Conservation (phyloP, 2,329 filamentous ascomycete species). For the Pseudonectria foliicola region DNA sequence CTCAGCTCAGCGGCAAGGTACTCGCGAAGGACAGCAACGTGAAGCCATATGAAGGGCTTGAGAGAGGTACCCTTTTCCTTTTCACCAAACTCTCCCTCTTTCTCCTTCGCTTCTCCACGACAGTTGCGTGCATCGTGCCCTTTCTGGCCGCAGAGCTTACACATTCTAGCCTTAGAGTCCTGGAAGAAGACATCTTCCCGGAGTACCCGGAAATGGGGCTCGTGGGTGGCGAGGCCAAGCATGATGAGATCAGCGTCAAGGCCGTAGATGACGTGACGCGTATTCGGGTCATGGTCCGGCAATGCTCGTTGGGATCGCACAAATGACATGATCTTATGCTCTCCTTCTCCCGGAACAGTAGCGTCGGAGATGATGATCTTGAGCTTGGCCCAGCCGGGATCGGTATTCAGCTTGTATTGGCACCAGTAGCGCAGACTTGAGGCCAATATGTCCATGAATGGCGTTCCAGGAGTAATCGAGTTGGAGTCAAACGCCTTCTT, state of each 20-base stretch:
- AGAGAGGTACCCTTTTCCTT: conserved; percentile 63
- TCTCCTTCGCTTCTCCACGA: conserved; percentile 68
- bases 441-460: conserved; percentile 96
- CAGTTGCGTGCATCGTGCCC: conserved; percentile 88
- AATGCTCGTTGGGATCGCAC: conserved; percentile 87
- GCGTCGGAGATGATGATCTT: conserved; percentile 99
- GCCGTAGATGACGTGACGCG: conserved; percentile 95
- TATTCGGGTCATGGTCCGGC: conserved; percentile 91
- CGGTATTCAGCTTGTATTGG: conserved; percentile 94
- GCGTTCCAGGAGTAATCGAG: conserved; percentile 88
- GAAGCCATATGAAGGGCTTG: conserved; percentile 98
- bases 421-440: conserved; percentile 91
- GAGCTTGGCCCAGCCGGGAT: conserved; percentile 89
- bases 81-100: conserved; percentile 72
- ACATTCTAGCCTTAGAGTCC: conserved; percentile 73
- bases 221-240: conserved; percentile 93
- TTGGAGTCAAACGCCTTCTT: conserved; percentile 91
- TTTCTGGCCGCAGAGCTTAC: conserved; percentile 83
- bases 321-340: conserved; percentile 99
- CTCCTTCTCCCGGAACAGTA: conserved; percentile 93
- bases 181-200: conserved; percentile 96
- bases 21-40: conserved; percentile 84
- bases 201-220: conserved; percentile 91
- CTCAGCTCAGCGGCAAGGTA: conserved; percentile 87
- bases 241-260: conserved; percentile 98